phyloP scores from a whole-genome alignment of 257 asterid genomes.

The Solanum pinnatisectum region DNA sequence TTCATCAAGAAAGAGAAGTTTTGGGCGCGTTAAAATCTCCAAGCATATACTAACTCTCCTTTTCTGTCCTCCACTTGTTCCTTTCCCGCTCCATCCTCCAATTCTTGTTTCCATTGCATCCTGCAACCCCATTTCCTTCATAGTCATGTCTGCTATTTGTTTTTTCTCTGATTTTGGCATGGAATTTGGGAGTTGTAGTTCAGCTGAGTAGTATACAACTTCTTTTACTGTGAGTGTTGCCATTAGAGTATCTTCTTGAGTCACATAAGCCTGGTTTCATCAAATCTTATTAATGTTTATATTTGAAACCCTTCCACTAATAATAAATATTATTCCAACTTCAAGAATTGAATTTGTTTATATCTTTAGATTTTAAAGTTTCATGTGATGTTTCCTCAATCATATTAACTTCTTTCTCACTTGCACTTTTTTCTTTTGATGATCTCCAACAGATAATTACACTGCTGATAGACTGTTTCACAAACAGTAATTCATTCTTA shows the following conservation, averaged over 20 bases:
- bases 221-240: constrained; percentile 13
- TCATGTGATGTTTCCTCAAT: background rate
- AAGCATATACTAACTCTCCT: constrained; percentile 59
- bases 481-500: too few relatives aligned
- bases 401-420: background rate
- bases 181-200: constrained; percentile 13
- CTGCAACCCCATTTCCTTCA: constrained; percentile 21
- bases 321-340: background rate
- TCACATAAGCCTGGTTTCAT: constrained; percentile 15
- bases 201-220: constrained; percentile 14
- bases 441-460: background rate
- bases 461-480: background rate
- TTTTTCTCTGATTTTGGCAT: constrained; percentile 9
- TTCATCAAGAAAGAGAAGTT: constrained; percentile 58
- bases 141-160: constrained; percentile 9
- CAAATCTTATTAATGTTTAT: background rate
- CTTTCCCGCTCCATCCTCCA: constrained; percentile 34
- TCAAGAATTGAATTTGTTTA: background rate
- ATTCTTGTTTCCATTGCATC: constrained; percentile 14
- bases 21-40: constrained; percentile 44
- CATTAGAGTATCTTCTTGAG: constrained; percentile 14
- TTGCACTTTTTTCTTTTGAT: background rate
- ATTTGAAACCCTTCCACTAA: too few relatives aligned
- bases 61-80: constrained; percentile 47
- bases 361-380: background rate